These are phyloP conservation scores for Backusella liffmaniae DNA, from an alignment of 192 early-diverging fungal species.

Conservation along the genomic window DNA sequence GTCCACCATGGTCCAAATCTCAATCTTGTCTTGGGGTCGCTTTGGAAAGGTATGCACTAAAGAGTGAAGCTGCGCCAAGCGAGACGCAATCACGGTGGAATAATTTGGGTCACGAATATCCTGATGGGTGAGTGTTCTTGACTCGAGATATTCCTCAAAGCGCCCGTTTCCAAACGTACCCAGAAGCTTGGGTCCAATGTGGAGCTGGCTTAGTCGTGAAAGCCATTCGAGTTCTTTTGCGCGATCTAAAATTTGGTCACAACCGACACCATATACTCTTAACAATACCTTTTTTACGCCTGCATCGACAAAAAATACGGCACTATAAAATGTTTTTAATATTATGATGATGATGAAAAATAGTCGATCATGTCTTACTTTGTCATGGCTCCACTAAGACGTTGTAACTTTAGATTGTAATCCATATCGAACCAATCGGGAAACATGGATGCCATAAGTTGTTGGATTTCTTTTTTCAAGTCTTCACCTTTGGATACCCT, in stretches of 20 bases:
- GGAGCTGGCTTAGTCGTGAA: conserved; percentile 59
- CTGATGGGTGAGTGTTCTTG: conserved; percentile 62
- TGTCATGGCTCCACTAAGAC: conserved; percentile 71
- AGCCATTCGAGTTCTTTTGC: conserved; percentile 81
- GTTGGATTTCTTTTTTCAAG: conserved; percentile 3
- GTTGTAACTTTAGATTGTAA: conserved; percentile 35
- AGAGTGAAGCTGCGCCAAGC: conserved; percentile 69
- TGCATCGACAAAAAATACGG: conserved; percentile 25
- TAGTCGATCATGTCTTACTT: conserved; percentile 28
- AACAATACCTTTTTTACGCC: conserved; percentile 40
- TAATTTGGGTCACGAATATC: conserved; percentile 67
- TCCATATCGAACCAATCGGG: conserved; percentile 29
- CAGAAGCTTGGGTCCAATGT: conserved; percentile 71
- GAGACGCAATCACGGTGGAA: conserved; percentile 67
- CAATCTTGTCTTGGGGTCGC: conserved; percentile 41
- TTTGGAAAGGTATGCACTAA: conserved; percentile 62
- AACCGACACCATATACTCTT: conserved; percentile 81
- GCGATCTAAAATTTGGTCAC: conserved; percentile 72
- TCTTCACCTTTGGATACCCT: conserved; percentile 29
- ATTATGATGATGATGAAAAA: background rate
- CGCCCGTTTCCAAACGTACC: conserved; percentile 82
- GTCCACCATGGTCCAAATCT: conserved; percentile 69
- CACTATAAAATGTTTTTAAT: conserved; percentile 1
- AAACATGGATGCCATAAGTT: conserved; percentile 14
- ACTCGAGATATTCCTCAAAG: conserved; percentile 80